Evolutionary conservation across 352 stramenopile species (phyloP).

Genomic region (Blastocystis hominis): DNA sequence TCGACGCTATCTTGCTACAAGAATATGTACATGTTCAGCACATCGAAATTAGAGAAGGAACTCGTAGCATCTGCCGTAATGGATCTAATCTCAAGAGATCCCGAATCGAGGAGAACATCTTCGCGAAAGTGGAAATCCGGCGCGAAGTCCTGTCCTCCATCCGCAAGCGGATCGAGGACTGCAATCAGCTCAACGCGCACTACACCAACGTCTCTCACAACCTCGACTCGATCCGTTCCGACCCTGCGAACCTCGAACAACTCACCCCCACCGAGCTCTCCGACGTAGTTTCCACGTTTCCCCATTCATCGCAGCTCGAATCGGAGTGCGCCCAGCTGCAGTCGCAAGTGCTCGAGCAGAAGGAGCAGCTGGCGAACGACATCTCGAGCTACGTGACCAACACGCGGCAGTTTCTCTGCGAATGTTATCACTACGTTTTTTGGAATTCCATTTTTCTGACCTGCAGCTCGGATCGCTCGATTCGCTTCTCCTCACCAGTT

Average conservation of each 20-base stretch:
- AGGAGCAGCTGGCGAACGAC: slow-evolving; percentile 18
- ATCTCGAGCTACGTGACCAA: slow-evolving; percentile 14
- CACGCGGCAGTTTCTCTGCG: slow-evolving; percentile 9
- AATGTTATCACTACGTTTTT: slow-evolving; percentile 15
- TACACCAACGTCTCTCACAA: background rate
- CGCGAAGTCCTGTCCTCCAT: slow-evolving; percentile 32
- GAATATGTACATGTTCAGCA: background rate
- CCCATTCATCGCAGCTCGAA: background rate
- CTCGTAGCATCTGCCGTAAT: background rate
- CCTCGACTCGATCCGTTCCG: background rate
- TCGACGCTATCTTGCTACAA: background rate
- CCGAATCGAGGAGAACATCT: slow-evolving; percentile 43
- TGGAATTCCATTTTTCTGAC: background rate
- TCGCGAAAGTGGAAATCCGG: slow-evolving; percentile 35
- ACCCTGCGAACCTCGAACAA: background rate
- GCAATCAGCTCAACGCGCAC: background rate
- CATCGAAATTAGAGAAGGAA: background rate
- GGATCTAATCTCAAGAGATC: background rate
- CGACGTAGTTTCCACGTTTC: background rate
- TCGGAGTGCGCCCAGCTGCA: background rate
- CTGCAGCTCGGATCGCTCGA: slow-evolving; percentile 2
- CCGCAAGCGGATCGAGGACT: slow-evolving; percentile 24
- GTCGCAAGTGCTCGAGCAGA: background rate
- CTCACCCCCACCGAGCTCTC: background rate
- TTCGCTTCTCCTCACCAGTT: background rate